Conservation (phyloP, 2,329 filamentous ascomycete genomes). For the Alternaria incomplexa region DNA sequence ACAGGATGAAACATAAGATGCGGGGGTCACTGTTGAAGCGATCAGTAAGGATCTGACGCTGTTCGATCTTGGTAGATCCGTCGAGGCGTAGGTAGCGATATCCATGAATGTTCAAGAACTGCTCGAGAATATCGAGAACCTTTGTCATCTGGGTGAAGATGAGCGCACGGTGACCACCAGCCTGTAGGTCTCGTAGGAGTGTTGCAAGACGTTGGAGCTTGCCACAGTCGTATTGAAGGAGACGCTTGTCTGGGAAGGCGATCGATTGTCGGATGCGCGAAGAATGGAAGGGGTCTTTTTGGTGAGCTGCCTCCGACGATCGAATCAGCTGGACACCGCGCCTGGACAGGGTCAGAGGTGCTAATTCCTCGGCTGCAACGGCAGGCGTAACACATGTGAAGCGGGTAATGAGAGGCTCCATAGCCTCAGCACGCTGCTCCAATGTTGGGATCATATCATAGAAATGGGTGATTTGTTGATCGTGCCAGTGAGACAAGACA, state of each 20-base stretch:
- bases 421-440: slow-evolving; percentile 71
- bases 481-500: slow-evolving; percentile 68
- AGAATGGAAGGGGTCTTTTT: slow-evolving; percentile 86
- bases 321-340: slow-evolving; percentile 63
- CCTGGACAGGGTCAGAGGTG: slow-evolving; percentile 66
- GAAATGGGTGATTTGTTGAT: slow-evolving; percentile 69
- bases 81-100: slow-evolving; percentile 96
- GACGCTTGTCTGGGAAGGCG: slow-evolving; percentile 92
- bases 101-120: slow-evolving; percentile 96
- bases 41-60: slow-evolving; percentile 92
- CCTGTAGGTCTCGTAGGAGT: slow-evolving; percentile 83
- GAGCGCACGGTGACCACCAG: slow-evolving; percentile 87
- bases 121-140: slow-evolving; percentile 94
- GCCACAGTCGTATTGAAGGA: slow-evolving; percentile 97
- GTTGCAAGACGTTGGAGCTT: slow-evolving; percentile 91
- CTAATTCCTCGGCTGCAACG: slow-evolving; percentile 80
- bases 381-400: slow-evolving; percentile 93
- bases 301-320: slow-evolving; percentile 62
- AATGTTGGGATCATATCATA: slow-evolving; percentile 75
- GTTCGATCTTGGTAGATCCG: slow-evolving; percentile 94
- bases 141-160: slow-evolving; percentile 99
- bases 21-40: slow-evolving; percentile 94
- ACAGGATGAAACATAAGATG: slow-evolving; percentile 94
- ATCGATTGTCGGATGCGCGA: slow-evolving; percentile 91
- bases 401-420: slow-evolving; percentile 80